Evolutionary conservation across 441 rosid species (phyloP).

Genomic region (Viola pubescens): DNA sequence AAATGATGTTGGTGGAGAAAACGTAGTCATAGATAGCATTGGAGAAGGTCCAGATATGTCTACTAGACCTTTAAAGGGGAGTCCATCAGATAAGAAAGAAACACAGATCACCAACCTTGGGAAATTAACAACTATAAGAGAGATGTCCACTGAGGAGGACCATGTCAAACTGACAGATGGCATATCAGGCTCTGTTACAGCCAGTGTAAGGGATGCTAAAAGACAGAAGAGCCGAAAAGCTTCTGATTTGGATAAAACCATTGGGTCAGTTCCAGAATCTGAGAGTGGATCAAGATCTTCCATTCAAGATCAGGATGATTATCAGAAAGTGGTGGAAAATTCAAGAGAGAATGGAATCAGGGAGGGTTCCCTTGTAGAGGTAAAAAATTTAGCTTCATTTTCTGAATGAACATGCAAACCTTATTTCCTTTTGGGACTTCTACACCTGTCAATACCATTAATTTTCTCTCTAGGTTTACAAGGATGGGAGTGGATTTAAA

Average conservation of each 20-base stretch:
- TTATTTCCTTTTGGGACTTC: background rate
- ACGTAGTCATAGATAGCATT: conserved; percentile 11
- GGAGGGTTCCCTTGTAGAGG: conserved; percentile 91
- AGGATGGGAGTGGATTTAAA: conserved; percentile 57
- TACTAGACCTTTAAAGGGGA: conserved; percentile 23
- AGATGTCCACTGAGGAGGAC: conserved; percentile 29
- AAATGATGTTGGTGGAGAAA: conserved; percentile 25
- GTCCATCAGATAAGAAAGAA: conserved; percentile 29
- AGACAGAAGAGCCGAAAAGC: conserved; percentile 36
- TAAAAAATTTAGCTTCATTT: conserved; percentile 23
- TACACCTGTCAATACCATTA: conserved; percentile 11
- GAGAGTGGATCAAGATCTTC: conserved; percentile 36
- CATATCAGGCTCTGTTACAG: conserved; percentile 30
- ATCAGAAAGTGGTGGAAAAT: conserved; percentile 29
- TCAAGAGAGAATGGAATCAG: conserved; percentile 38
- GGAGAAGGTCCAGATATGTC: conserved; percentile 22
- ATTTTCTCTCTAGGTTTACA: conserved; percentile 51
- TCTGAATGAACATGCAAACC: background rate
- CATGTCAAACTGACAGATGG: conserved; percentile 34
- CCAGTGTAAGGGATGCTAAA: conserved; percentile 34
- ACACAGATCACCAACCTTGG: conserved; percentile 25
- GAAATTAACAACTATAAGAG: conserved; percentile 28
- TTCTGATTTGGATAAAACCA: conserved; percentile 35
- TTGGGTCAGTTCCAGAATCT: conserved; percentile 39
- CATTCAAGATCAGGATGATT: conserved; percentile 23